Evolutionary conservation across 148 eudicot genomes (phyloP), one percentile per base, ranked within the genome.

Genomic region (Euryodendron excelsum): DNA sequence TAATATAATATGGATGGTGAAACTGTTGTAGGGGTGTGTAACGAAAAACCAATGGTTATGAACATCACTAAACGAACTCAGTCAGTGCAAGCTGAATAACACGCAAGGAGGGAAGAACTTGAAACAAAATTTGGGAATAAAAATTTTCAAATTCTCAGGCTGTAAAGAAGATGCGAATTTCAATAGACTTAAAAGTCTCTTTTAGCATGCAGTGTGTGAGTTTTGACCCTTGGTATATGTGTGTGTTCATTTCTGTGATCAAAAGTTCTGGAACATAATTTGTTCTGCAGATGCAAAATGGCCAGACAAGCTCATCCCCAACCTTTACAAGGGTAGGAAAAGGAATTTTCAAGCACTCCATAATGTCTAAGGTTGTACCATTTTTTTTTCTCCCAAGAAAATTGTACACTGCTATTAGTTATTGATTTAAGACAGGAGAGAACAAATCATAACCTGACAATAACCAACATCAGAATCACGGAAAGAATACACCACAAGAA

Each of bases 401-500:
- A 11, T 21, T 25, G 21, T 15, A 44, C n/a, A 25, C 21, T 27
- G 44, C 6, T 1, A 17, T 45, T 15, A 1, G 34, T 44, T 28
- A 50, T 72, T 72, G 15, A 72, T 48, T 48, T 50, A 72, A 31
- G 27, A 31, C 25, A 5, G 39, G 77, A 58, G 48, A 56, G 48
- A 55, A 47, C 66, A 33, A 73, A 76, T 76, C 17, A 69, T 23
- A 73, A 91, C 99, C 97, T 96, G 99, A 88, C 99, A 96, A 70
- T 96, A 96, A 82, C 99, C 99, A 83, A 96, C 99, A 74, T 93
- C 93, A 69, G 93, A 96, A 86, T 96, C 98, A 27, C 99, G 94
- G 84, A 96, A 96, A 30, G 98, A 96, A 84, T 96, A 96, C n/a
- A 82, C 99, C 70, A 96, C 98, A 86, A 96, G 99, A 81, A 96